Percentiles rank a stretch among this genome's conserved stretches.
phyloP scores from a whole-genome alignment of 2,329 filamentous ascomycete species.

The Verticillium zaregamsianum region DNA sequence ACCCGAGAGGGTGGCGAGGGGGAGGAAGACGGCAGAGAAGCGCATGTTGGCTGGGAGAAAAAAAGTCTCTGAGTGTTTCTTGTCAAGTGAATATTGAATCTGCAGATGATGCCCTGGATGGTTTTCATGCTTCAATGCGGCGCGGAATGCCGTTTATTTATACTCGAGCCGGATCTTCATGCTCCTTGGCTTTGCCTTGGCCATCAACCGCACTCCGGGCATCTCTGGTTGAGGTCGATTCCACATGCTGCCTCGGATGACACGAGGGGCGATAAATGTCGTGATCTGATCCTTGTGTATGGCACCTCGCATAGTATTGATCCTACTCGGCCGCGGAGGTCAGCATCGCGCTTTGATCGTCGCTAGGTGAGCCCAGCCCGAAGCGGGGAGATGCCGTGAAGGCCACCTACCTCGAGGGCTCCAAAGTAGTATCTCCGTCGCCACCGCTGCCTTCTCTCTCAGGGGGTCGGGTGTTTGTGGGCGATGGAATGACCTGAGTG shows the following conservation, averaged over 20 bases:
- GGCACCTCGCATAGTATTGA: background rate
- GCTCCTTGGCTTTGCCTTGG: background rate
- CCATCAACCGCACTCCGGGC: background rate
- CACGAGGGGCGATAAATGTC: background rate
- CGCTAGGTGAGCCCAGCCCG: background rate
- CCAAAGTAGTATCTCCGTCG: background rate
- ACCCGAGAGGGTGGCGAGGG: background rate
- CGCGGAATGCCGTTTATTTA: background rate
- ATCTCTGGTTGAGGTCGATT: background rate
- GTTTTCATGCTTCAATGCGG: background rate
- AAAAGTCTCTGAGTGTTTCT: background rate
- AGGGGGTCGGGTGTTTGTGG: background rate
- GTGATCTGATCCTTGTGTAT: background rate
- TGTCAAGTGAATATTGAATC: background rate
- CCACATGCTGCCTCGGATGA: background rate
- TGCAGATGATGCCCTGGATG: background rate
- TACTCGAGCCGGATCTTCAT: background rate
- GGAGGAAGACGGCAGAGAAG: background rate
- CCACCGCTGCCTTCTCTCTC: background rate
- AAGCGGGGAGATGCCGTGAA: background rate
- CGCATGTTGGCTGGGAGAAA: background rate
- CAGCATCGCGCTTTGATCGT: background rate
- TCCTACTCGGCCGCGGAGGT: background rate
- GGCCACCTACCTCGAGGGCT: background rate
- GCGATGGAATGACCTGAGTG: background rate